Base-by-base conservation (phyloP, 371 early-diverging fungal genomes). In the Mortierella polycephala region DNA sequence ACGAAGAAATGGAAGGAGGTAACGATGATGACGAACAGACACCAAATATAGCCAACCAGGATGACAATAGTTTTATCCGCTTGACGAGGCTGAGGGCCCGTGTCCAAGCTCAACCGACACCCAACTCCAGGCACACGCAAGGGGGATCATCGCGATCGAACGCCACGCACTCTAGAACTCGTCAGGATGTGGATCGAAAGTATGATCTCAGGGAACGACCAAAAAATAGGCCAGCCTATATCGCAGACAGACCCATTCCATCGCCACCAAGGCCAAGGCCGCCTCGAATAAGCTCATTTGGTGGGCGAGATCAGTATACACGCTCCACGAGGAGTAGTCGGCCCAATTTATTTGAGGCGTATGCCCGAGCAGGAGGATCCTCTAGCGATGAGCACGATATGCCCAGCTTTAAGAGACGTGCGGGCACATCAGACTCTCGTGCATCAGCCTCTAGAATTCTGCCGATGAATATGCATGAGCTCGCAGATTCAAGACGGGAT, bases 401-500 rank as follows among this genome's bases (percentile, higher is more conserved):
- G 12, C 64, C 60, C 0, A 70, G 53, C 57, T 77, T 75, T 50
- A 75, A 70, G 41, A 73, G 75, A 39, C 70, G 74, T 1, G 18
- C 67, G 13, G 74, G 82, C 1, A 50, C 57, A 9, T 54, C 68
- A 41, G 76, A 75, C 3, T 60, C 71, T 11, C 64, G 75, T 23
- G 51, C 45, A 1, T 64, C 72, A 10, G 58, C 72, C 0, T 77
- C 82, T 18, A 57, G 73, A 41, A 77, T 85, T 14, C 67, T 85
- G 20, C 85, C 85, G 1, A 76, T 82, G 69, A 85, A 85, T 53
- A 61, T 85, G 56, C 62, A 70, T 8, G 85, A 83, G 40, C 81
- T 85, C 8, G 81, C 72, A 0, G 82, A 77, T 2, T 77, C 67
- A 13, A 63, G 63, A 54, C 65, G 73, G 56, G 83, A 70, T 63